Evolutionary conservation across 345 rosid species (phyloP).

Genomic region (Salix koriyanagi): DNA sequence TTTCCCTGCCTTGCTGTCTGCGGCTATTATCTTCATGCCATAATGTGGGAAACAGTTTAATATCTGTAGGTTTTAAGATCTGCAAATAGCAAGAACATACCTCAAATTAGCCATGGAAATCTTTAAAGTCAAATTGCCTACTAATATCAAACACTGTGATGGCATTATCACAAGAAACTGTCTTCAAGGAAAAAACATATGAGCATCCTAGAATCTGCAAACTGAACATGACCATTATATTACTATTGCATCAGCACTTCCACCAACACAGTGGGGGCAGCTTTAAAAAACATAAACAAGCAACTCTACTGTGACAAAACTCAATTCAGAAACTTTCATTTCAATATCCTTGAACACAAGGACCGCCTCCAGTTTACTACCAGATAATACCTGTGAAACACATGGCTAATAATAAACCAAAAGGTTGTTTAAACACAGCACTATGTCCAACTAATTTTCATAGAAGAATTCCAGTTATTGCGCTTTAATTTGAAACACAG

Average conservation of each 20-base stretch:
- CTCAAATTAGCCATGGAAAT: not conserved
- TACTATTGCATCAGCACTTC: not conserved
- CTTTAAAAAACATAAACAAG: not conserved
- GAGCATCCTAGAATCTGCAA: constrained; percentile 1
- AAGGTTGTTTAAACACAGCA: not conserved
- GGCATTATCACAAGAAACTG: not conserved
- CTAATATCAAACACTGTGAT: not conserved
- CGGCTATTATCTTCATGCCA: constrained; percentile 95
- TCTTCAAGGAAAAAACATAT: not conserved
- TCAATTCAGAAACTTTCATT: not conserved
- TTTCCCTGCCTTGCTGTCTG: constrained; percentile 74
- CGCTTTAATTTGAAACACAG: not conserved
- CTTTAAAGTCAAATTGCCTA: not conserved
- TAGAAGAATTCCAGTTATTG: not conserved
- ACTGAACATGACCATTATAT: not conserved
- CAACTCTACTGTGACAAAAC: not conserved
- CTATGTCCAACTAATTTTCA: not conserved
- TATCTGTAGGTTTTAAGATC: constrained; percentile 63
- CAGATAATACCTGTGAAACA: not conserved
- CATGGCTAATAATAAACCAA: not conserved
- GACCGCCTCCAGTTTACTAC: not conserved
- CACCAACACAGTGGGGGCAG: not conserved
- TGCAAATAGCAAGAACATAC: constrained; percentile 27
- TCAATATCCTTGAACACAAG: not conserved
- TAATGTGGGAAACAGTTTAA: constrained; percentile 72